Evolutionary conservation across 805 yeast genomes (phyloP).

Genomic region (Hanseniaspora lindneri): DNA sequence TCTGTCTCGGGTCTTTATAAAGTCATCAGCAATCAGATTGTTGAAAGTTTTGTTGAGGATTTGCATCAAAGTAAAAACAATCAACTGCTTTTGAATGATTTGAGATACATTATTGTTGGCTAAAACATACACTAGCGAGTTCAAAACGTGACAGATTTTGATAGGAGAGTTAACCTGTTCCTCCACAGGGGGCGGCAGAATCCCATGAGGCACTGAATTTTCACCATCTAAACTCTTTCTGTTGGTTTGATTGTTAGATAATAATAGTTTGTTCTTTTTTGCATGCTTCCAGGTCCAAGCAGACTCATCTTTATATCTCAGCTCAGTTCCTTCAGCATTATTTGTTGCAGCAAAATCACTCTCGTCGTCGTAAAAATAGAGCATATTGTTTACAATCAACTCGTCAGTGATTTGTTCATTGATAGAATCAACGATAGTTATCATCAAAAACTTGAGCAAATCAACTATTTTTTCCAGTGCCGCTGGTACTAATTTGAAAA

Average conservation of each 20-base stretch:
- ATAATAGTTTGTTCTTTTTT: conserved; percentile 40
- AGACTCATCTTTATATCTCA: conserved; percentile 17
- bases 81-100: conserved; percentile 60
- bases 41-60: conserved; percentile 61
- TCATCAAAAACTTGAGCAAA: conserved; percentile 46
- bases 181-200: conserved; percentile 73
- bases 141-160: conserved; percentile 69
- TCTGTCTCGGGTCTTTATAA: conserved; percentile 51
- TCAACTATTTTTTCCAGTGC: conserved; percentile 48
- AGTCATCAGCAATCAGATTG: conserved; percentile 58
- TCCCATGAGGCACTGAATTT: conserved; percentile 44
- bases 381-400: conserved; percentile 51
- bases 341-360: conserved; percentile 36
- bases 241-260: conserved; percentile 16
- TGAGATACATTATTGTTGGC: conserved; percentile 33
- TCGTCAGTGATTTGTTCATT: conserved; percentile 43
- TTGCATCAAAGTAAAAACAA: conserved; percentile 55
- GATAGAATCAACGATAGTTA: conserved; percentile 55
- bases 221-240: conserved; percentile 15
- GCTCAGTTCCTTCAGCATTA: conserved; percentile 26
- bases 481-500: conserved; percentile 44
- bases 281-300: conserved; percentile 15
- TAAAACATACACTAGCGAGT: conserved; percentile 76
- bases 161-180: conserved; percentile 80
- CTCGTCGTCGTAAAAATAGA: conserved; percentile 71